Evolutionary conservation across 2,329 filamentous ascomycete species (phyloP), one percentile per base, ranked within the genome.

Genomic region (Colletotrichum nymphaeae): DNA sequence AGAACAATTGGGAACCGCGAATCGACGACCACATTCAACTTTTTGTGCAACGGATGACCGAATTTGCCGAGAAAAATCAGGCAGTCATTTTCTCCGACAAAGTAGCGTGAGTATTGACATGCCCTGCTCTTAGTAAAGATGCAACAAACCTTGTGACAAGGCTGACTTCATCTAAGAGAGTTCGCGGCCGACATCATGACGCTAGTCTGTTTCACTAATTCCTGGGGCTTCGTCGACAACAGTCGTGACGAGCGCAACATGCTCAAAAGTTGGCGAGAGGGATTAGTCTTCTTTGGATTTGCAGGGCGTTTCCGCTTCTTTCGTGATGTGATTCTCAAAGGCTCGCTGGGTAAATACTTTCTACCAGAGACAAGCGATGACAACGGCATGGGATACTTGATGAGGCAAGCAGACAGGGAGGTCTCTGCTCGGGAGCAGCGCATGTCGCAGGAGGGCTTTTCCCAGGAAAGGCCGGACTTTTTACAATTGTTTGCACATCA

Each of bases 101-200:
- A 46, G 46, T 56, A 24, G 62, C 68, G 68, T 70, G 30, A 9
- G 30, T 32, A 32, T 32, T 32, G 30, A 32, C 30, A 32, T 32
- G 30, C 8, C 8, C 30, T 30, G 30, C 8, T 30, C 30, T 9
- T 32, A 32, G 30, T 3, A 32, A 32, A 32, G 30, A 32, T 32
- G 30, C 2, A 32, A 32, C 3, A 32, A 11, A 32, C 30, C 30
- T 32, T 32, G 30, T 32, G 30, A 32, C 30, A 32, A 3, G 30
- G 35, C 35, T 42, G 3, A 42, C 35, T 16, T 42, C 14, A 16
- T 8, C 8, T 16, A 3, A 57, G 63, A 8, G 62, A 70, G 28
- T 70, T 70, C 56, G 68, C 68, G 16, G 68, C 68, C 55, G 68
- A 70, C 32, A 66, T 70, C 55, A 70, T 70, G 68, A 66, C 68